These are phyloP conservation scores for Fragilariopsis cylindrus DNA, from an alignment of 108 stramenopile genomes.

Conservation along the genomic window DNA sequence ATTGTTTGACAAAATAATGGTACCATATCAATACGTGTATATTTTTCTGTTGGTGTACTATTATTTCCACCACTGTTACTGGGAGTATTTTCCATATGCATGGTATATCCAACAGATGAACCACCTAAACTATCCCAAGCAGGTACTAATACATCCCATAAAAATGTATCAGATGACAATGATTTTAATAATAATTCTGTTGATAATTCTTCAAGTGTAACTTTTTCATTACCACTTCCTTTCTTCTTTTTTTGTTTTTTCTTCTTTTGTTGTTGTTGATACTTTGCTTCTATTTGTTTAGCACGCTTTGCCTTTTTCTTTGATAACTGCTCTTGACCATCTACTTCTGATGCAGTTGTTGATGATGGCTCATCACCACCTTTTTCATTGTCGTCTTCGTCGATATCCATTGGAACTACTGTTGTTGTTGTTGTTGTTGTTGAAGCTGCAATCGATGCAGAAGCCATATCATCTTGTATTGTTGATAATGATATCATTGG, in stretches of 20 bases:
- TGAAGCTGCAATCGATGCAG: constrained; percentile 1
- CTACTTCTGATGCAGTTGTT: neutral
- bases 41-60: constrained; percentile 11
- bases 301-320: constrained; percentile 16
- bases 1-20: constrained; percentile 22
- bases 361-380: neutral
- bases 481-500: constrained; percentile 2
- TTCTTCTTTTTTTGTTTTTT: constrained; percentile 15
- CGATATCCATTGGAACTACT: neutral
- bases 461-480: constrained; percentile 1
- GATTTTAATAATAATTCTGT: constrained; percentile 4
- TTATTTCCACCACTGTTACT: neutral
- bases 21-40: constrained; percentile 34
- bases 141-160: constrained; percentile 57
- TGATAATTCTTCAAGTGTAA: constrained; percentile 21
- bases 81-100: constrained; percentile 51
- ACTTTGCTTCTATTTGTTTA: constrained; percentile 3
- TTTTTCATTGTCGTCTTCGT: neutral
- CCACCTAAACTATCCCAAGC: constrained; percentile 70
- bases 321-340: neutral
- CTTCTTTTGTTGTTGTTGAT: constrained; percentile 7
- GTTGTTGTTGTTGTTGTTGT: neutral
- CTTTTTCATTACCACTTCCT: constrained; percentile 6
- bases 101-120: constrained; percentile 63
- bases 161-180: constrained; percentile 40